These are phyloP conservation scores for Penicillium sp. DNA, from an alignment of 2,329 filamentous ascomycete genomes.

Conservation along the genomic window DNA sequence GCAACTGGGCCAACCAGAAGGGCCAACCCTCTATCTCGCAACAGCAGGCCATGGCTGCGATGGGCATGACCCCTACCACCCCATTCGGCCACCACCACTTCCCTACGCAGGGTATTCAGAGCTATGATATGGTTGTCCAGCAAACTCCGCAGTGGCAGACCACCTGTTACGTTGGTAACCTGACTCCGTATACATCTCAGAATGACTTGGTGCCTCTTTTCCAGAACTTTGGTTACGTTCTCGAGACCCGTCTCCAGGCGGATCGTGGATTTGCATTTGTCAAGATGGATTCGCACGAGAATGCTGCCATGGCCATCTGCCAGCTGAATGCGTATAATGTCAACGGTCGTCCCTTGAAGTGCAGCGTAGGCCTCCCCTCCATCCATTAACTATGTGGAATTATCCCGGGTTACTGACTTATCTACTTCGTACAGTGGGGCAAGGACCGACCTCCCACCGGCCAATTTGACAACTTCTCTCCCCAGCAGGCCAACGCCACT, in stretches of 20 bases:
- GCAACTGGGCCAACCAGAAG: constrained; percentile 99
- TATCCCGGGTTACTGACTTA: constrained; percentile 23
- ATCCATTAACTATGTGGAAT: constrained; percentile 25
- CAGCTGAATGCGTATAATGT: constrained; percentile 98
- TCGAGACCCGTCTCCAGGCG: constrained; percentile 96
- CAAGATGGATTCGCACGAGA: constrained; percentile 99
- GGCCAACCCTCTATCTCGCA: constrained; percentile 98
- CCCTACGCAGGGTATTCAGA: constrained; percentile 93
- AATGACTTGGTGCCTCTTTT: constrained; percentile 97
- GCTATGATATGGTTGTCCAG: constrained; percentile 93
- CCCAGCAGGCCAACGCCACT: constrained; percentile 71
- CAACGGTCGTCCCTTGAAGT: constrained; percentile 95
- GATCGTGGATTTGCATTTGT: constrained; percentile 98
- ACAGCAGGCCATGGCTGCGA: constrained; percentile 93
- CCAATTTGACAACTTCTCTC: constrained; percentile 80
- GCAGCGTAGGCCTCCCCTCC: constrained; percentile 75
- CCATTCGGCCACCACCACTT: constrained; percentile 98
- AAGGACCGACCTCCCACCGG: constrained; percentile 94
- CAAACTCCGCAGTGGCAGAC: constrained; percentile 99
- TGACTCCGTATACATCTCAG: constrained; percentile 96
- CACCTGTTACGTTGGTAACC: constrained; percentile 95
- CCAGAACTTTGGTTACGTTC: constrained; percentile 97
- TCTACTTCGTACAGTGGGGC: constrained; percentile 73
- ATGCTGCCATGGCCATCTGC: constrained; percentile 97
- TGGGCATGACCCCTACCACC: constrained; percentile 97